Percentiles rank a stretch among this genome's conserved stretches.
Evolutionary conservation across 2,329 filamentous ascomycete genomes (phyloP).

Genomic region (Aaosphaeria arxii): DNA sequence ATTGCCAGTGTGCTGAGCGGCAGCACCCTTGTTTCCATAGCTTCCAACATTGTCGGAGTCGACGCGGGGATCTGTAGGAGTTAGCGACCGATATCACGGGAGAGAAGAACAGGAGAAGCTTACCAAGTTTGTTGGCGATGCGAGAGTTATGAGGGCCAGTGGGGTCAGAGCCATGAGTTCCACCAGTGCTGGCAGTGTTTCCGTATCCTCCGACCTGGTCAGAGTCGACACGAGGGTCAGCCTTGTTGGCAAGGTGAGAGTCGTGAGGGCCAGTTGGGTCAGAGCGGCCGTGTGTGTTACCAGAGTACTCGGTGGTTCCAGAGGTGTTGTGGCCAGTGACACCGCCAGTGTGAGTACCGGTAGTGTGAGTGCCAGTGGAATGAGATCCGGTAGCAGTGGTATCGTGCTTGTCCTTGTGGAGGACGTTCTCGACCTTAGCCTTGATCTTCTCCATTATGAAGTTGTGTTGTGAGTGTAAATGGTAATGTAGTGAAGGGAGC

Average conservation of each 20-base stretch:
- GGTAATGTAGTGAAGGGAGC: background rate
- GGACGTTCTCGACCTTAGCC: constrained; percentile 35
- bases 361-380: constrained; percentile 3
- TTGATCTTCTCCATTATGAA: constrained; percentile 33
- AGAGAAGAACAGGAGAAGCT: too few relatives aligned
- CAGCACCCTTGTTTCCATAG: background rate
- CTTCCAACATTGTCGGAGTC: background rate
- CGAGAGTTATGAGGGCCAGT: constrained; percentile 4
- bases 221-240: constrained; percentile 14
- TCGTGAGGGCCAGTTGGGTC: constrained; percentile 18
- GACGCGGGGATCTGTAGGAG: background rate
- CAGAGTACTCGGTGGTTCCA: background rate
- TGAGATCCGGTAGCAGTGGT: background rate
- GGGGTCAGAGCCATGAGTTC: constrained; percentile 3
- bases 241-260: constrained; percentile 11
- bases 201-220: constrained; percentile 6
- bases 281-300: background rate
- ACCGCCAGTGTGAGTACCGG: constrained; percentile 3
- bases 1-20: background rate
- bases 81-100: too few relatives aligned
- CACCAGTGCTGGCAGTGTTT: background rate
- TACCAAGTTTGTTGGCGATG: constrained; percentile 6
- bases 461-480: background rate
- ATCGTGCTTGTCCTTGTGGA: constrained; percentile 29
- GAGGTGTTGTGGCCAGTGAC: constrained; percentile 11